A percentile compares a stretch with the other conserved stretches of the same genome.
Conservation (phyloP, 495 filamentous ascomycete genomes). For the Cladorrhinum samala region DNA sequence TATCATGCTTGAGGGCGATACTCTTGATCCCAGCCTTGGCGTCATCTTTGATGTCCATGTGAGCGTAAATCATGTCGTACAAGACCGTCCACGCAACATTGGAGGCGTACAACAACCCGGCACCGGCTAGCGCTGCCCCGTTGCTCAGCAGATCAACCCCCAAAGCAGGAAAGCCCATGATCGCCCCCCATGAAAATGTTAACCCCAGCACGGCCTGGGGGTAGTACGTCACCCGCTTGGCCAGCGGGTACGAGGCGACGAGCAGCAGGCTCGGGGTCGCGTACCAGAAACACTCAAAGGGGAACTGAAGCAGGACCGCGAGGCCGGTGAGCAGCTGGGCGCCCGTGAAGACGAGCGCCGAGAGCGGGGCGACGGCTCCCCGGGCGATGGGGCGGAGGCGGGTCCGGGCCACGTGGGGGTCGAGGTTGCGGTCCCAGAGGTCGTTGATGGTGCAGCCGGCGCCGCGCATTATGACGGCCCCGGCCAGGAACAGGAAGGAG, state of each 20-base stretch:
- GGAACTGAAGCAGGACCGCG: slow-evolving; percentile 79
- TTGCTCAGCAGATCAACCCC: slow-evolving; percentile 74
- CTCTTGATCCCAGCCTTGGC: slow-evolving; percentile 89
- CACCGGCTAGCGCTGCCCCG: slow-evolving; percentile 55
- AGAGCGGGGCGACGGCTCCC: slow-evolving; percentile 66
- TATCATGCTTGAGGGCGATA: slow-evolving; percentile 83
- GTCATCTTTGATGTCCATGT: slow-evolving; percentile 97
- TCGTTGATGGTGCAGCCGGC: slow-evolving; percentile 99
- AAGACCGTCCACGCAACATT: slow-evolving; percentile 91
- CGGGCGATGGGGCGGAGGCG: slow-evolving; percentile 84
- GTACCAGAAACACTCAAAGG: slow-evolving; percentile 75
- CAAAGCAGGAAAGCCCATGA: slow-evolving; percentile 93
- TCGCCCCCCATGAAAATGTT: slow-evolving; percentile 94
- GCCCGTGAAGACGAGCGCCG: slow-evolving; percentile 76
- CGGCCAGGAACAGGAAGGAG: slow-evolving; percentile 71
- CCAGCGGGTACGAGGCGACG: slow-evolving; percentile 80
- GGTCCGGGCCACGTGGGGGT: slow-evolving; percentile 84
- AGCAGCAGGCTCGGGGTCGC: slow-evolving; percentile 78
- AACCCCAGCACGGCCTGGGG: slow-evolving; percentile 88
- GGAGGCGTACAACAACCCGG: slow-evolving; percentile 71
- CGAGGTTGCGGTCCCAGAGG: slow-evolving; percentile 90
- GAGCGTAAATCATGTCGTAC: slow-evolving; percentile 98
- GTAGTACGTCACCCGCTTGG: slow-evolving; percentile 91
- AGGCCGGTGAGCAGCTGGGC: slow-evolving; percentile 75
- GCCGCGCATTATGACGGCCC: slow-evolving; percentile 91